Evolutionary conservation across 2,329 filamentous ascomycete species (phyloP).

Genomic region (Simplicillium sp.): DNA sequence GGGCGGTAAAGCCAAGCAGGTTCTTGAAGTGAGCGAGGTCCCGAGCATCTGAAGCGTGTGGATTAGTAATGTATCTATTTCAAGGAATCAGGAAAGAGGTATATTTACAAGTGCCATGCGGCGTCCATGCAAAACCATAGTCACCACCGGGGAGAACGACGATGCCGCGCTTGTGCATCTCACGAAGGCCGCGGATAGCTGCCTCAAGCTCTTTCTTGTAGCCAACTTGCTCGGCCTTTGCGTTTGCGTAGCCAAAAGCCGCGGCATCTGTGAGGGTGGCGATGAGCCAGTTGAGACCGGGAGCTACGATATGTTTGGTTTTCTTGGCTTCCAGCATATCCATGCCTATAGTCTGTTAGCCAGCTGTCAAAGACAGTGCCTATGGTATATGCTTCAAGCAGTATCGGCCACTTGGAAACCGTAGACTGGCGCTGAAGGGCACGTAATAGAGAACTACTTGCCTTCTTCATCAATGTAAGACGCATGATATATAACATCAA

Average conservation of each 20-base stretch:
- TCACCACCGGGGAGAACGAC: slow-evolving; percentile 34
- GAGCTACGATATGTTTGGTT: slow-evolving; percentile 27
- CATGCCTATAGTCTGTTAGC: slow-evolving; percentile 14
- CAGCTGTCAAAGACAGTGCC: no score
- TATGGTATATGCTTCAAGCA: no score
- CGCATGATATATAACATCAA: slow-evolving; percentile 38
- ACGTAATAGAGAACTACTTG: not conserved
- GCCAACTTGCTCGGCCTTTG: slow-evolving; percentile 31
- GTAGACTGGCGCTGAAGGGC: no score
- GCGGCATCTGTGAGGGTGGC: slow-evolving; percentile 18
- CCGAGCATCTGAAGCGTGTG: slow-evolving; percentile 23
- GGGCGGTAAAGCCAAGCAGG: slow-evolving; percentile 31
- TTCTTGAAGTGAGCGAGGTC: slow-evolving; percentile 36
- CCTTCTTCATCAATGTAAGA: slow-evolving; percentile 31
- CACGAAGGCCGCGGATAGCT: slow-evolving; percentile 26
- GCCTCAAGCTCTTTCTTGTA: slow-evolving; percentile 30
- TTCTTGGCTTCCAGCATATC: slow-evolving; percentile 28
- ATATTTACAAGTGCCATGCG: slow-evolving; percentile 27
- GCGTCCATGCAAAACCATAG: slow-evolving; percentile 38
- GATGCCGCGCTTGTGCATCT: slow-evolving; percentile 35
- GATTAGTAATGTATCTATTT: not conserved
- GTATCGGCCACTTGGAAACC: no score
- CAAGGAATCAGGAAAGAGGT: not conserved
- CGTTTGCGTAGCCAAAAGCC: slow-evolving; percentile 29
- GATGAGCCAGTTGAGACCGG: slow-evolving; percentile 32